Conservation (phyloP, 805 yeast species). For the Yarrowia sp. region DNA sequence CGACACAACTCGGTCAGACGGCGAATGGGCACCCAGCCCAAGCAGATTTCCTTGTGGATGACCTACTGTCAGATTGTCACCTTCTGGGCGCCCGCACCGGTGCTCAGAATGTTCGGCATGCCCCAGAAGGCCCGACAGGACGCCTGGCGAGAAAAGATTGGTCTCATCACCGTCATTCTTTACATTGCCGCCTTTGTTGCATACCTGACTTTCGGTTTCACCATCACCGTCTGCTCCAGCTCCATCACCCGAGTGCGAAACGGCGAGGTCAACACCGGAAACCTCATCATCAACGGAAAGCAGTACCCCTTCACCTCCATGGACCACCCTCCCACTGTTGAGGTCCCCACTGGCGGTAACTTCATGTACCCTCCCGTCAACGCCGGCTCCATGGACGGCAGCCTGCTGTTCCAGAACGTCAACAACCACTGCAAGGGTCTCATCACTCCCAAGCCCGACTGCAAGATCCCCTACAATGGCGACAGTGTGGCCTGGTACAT, state of each 20-base stretch:
- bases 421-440: constrained; percentile 80
- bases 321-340: constrained; percentile 77
- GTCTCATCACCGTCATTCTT: constrained; percentile 70
- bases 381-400: constrained; percentile 86
- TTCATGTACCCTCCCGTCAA: constrained; percentile 78
- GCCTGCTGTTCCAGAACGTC: constrained; percentile 84
- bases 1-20: constrained; percentile 17
- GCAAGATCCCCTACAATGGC: constrained; percentile 65
- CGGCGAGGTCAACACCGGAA: constrained; percentile 57
- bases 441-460: constrained; percentile 62
- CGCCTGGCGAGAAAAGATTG: constrained; percentile 98
- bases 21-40: constrained; percentile 6
- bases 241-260: constrained; percentile 51
- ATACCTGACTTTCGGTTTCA: constrained; percentile 85
- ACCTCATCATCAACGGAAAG: constrained; percentile 76
- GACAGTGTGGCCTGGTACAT: constrained; percentile 87
- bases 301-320: constrained; percentile 70
- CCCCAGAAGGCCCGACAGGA: constrained; percentile 74
- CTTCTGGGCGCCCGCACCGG: constrained; percentile 86
- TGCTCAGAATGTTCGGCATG: constrained; percentile 72
- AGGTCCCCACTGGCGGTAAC: constrained; percentile 64
- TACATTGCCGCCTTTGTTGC: constrained; percentile 77
- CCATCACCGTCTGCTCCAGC: constrained; percentile 70
- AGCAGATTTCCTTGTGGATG: constrained; percentile 59
- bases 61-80: constrained; percentile 77